Base-by-base conservation (phyloP, 192 early-diverging fungal genomes). In the Coemansia sp. region DNA sequence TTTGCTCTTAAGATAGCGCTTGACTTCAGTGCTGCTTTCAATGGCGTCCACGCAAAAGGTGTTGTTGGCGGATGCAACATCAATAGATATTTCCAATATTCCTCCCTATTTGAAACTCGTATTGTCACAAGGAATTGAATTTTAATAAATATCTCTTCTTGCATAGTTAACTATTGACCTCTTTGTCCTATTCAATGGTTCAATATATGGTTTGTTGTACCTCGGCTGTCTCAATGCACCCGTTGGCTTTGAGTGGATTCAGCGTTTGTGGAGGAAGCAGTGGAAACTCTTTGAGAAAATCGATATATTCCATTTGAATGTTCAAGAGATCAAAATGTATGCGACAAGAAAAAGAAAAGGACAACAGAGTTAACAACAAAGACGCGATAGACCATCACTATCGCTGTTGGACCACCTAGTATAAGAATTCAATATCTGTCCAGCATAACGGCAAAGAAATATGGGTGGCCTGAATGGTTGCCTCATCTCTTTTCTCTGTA, bases 241-340 rank as follows among this genome's bases (percentile, higher is more conserved):
- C 80, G 14, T 83, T 68, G 12, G 72, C 80, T 6, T 61, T 38
- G 15, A 83, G 66, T 20, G 80, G 75, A 22, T 68, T 61, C 9
- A 83, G 69, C 2, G 72, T 67, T 22, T 71, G 51, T 22, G 72
- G 80, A 5, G 66, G 57, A 34, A 83, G 70, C 18, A 83, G 51
- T n/a, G 80, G 80, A 45, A 77, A 83, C 34, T 51, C 34, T 59
- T 69, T 72, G 56, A 71, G 77, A 52, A 83, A 83, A 35, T 74
- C 80, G n/a, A 83, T 33, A 57, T 71, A 57, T 28, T 83, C 80
- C 65, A 74, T 76, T 35, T 37, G 22, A 28, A 28, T 28, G 22
- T 28, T 28, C 22, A 28, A 54, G 32, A 61, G 41, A 45, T 12
- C 20, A 14, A 58, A 59, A 35, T 45, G 34, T 32, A 28, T 28